Percentiles rank a stretch among this genome's conserved stretches.
These are phyloP conservation scores for Didymosphaeria variabile DNA, from an alignment of 2,329 filamentous ascomycete species.

Conservation along the genomic window DNA sequence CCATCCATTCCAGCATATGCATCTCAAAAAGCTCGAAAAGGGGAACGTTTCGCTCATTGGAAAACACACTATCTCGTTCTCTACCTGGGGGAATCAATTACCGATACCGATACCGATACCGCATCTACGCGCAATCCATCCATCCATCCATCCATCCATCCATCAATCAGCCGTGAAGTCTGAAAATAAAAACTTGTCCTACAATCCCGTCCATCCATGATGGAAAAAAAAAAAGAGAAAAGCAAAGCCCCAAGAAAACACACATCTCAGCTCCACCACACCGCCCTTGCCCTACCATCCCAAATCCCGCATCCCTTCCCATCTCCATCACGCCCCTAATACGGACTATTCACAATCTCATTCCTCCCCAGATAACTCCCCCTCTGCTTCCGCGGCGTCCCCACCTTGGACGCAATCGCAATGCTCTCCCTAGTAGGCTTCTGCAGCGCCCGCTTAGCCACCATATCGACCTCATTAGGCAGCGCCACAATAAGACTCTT, in stretches of 20 bases:
- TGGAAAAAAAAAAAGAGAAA: background rate
- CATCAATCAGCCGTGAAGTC: background rate
- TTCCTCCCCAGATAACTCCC: slow-evolving; percentile 79
- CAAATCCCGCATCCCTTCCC: too few species aligned
- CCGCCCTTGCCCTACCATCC: background rate
- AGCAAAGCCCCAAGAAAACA: background rate
- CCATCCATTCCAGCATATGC: background rate
- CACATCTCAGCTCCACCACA: background rate
- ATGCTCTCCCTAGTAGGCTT: slow-evolving; percentile 94
- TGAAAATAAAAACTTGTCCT: background rate
- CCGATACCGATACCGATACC: slow-evolving; percentile 4
- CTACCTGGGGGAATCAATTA: slow-evolving; percentile 10
- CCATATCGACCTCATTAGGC: slow-evolving; percentile 98
- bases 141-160: background rate
- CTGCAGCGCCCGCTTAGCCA: slow-evolving; percentile 84
- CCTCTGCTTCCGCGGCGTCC: slow-evolving; percentile 51
- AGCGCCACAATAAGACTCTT: slow-evolving; percentile 98
- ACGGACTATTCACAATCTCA: slow-evolving; percentile 82
- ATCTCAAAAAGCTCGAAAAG: background rate
- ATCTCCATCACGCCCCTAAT: too few species aligned
- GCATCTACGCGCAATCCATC: background rate
- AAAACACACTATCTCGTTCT: background rate
- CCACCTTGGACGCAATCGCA: slow-evolving; percentile 65
- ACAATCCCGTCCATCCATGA: background rate
- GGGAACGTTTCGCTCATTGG: background rate